A percentile compares a stretch with the other conserved stretches of the same genome.
phyloP scores from a whole-genome alignment of 2,329 filamentous ascomycete genomes.

The Echinosphaeria canescens region DNA sequence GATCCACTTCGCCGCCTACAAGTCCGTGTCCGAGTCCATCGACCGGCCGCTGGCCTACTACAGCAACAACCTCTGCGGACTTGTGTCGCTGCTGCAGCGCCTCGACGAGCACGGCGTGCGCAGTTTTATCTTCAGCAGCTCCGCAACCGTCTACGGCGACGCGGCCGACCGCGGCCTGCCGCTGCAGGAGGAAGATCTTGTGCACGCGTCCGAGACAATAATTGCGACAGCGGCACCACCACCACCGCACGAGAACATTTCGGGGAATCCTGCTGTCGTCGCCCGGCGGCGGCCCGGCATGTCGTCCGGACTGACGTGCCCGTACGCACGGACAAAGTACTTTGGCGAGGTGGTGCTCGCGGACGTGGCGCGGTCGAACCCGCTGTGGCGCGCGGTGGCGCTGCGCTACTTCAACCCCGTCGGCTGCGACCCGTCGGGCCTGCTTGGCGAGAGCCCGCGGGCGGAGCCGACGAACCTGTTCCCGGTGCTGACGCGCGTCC shows the following conservation, averaged over 20 bases:
- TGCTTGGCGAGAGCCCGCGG: slow-evolving; percentile 97
- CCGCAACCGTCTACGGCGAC: slow-evolving; percentile 95
- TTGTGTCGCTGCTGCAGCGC: slow-evolving; percentile 62
- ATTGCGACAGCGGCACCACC: too few species aligned
- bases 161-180: slow-evolving; percentile 40
- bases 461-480: slow-evolving; percentile 92
- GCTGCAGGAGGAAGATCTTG: slow-evolving; percentile 2
- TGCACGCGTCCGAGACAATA: too few species aligned
- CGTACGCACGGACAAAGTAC: slow-evolving; percentile 92
- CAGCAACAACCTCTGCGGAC: slow-evolving; percentile 87
- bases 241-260: slow-evolving; percentile 81
- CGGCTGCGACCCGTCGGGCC: slow-evolving; percentile 79
- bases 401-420: slow-evolving; percentile 97
- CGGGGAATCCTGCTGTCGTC: too few species aligned
- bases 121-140: slow-evolving; percentile 98
- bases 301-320: slow-evolving; percentile 95
- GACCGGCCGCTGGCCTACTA: slow-evolving; percentile 97
- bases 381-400: slow-evolving; percentile 83
- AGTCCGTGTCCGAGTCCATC: slow-evolving; percentile 90
- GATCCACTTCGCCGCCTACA: slow-evolving; percentile 82
- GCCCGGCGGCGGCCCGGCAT: too few species aligned
- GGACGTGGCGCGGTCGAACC: slow-evolving; percentile 73
- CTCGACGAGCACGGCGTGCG: slow-evolving; percentile 82
- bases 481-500: slow-evolving; percentile 84
- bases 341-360: slow-evolving; percentile 82